Evolutionary conservation across 2,329 filamentous ascomycete species (phyloP).

Genomic region (Diplodia intermedia): DNA sequence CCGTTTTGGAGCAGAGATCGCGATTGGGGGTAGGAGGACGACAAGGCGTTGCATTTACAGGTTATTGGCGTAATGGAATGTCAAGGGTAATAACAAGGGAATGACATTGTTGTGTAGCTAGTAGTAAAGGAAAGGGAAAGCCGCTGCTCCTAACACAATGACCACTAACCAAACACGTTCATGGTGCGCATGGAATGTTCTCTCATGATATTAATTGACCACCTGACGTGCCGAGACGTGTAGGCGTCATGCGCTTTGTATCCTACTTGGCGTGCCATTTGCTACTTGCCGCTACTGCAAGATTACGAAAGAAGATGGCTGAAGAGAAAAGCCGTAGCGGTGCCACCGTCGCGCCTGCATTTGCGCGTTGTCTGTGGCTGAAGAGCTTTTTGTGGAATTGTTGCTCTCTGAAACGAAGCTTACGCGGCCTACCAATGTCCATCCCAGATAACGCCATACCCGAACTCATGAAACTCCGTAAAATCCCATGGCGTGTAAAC

Average conservation of each 20-base stretch:
- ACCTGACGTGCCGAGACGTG: not conserved
- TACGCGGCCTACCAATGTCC: constrained; percentile 18
- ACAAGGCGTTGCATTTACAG: too few relatives aligned
- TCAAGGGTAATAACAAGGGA: too few relatives aligned
- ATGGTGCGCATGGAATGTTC: not conserved
- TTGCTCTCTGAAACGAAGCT: constrained; percentile 23
- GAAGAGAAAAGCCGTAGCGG: not conserved
- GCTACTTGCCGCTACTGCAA: constrained; percentile 12
- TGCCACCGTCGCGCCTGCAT: constrained; percentile 10
- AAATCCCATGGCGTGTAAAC: constrained; percentile 8
- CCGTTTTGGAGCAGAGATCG: too few relatives aligned
- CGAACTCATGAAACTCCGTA: constrained; percentile 22
- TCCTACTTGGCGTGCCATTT: constrained; percentile 10
- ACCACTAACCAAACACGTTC: not conserved
- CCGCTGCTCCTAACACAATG: not conserved
- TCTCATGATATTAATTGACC: constrained; percentile 6
- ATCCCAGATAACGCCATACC: constrained; percentile 17
- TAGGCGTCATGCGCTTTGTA: not conserved
- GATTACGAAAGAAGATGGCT: not conserved
- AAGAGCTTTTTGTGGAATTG: constrained; percentile 13
- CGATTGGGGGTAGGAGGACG: too few relatives aligned
- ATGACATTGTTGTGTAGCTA: not conserved
- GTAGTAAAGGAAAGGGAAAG: not conserved
- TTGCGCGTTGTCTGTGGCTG: constrained; percentile 12
- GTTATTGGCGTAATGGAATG: too few relatives aligned